These are phyloP conservation scores for Musa beccarii DNA, from an alignment of 176 grass and related monocot species.

Conservation along the genomic window DNA sequence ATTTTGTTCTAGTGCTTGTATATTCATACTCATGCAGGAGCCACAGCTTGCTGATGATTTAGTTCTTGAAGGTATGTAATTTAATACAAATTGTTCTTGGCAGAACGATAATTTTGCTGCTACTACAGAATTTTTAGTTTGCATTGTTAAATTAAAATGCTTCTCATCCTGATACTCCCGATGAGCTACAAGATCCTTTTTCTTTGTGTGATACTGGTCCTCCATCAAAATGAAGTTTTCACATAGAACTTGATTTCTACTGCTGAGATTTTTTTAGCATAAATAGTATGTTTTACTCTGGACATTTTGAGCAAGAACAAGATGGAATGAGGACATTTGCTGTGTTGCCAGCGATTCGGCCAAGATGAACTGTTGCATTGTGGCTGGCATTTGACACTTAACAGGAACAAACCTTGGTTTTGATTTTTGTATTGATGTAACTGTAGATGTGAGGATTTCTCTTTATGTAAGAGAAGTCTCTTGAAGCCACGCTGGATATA, in stretches of 20 bases:
- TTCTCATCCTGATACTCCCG: background rate
- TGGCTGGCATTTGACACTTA: background rate
- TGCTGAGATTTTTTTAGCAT: no score
- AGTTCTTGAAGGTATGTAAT: no score
- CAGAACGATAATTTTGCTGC: no score
- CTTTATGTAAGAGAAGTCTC: background rate
- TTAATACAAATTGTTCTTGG: no score
- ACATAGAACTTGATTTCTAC: background rate
- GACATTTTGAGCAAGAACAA: no score
- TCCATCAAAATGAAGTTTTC: background rate
- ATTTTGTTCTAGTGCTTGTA: background rate
- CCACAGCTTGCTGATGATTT: no score
- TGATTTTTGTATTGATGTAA: background rate
- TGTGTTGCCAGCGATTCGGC: background rate
- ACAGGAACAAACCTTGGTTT: background rate
- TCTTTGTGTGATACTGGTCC: background rate
- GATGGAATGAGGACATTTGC: no score
- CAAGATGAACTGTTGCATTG: background rate
- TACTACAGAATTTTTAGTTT: background rate
- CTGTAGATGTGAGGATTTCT: background rate
- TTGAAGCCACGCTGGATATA: background rate
- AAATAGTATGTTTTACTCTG: background rate
- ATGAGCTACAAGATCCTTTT: background rate
- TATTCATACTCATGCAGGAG: no score
- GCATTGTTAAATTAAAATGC: background rate